Conservation (phyloP, 2,329 filamentous ascomycete species). For the Aspergillus sp. region DNA sequence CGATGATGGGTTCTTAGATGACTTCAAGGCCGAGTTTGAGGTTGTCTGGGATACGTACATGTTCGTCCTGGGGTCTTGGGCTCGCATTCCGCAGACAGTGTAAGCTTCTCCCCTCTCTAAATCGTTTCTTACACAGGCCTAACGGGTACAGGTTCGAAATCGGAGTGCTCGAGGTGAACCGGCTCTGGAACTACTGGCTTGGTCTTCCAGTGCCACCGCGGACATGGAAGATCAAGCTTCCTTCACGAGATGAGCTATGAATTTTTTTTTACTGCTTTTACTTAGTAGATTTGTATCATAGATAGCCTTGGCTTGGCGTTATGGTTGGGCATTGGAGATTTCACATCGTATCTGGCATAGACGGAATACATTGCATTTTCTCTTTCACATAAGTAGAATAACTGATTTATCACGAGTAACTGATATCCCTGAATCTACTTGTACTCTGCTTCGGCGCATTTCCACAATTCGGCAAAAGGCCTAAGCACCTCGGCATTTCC, state of each 20-base stretch:
- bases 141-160: constrained; percentile 43
- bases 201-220: constrained; percentile 54
- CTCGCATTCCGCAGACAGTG: constrained; percentile 59
- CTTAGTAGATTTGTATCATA: neutral
- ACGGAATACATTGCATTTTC: neutral
- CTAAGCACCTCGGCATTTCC: constrained; percentile 11
- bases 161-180: constrained; percentile 45
- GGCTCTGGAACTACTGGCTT: constrained; percentile 57
- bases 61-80: constrained; percentile 65
- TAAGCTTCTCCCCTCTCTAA: constrained; percentile 46
- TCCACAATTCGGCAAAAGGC: neutral
- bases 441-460: neutral
- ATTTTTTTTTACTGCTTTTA: neutral
- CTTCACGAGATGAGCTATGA: constrained; percentile 38
- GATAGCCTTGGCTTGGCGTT: neutral
- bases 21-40: constrained; percentile 57
- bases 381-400: neutral
- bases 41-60: constrained; percentile 57
- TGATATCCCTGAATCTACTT: neutral
- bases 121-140: no score
- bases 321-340: neutral
- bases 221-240: constrained; percentile 47
- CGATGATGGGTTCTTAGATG: constrained; percentile 47
- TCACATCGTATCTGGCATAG: neutral
- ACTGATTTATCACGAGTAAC: no score